Conservation (phyloP, 208 protist species). For the Trypanosoma congolense region DNA sequence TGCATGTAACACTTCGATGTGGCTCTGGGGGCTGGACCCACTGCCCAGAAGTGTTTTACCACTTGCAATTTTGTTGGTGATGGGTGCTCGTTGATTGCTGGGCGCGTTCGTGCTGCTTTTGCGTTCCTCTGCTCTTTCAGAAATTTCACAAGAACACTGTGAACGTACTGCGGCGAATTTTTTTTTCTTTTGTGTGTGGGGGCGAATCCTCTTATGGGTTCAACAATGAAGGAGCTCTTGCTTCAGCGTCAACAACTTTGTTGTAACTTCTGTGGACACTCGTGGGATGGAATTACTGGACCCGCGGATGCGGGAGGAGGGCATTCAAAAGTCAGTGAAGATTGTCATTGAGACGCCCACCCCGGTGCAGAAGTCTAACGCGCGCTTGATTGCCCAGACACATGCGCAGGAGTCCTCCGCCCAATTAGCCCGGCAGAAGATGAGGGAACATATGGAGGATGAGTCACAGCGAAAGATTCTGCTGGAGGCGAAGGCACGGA, state of each 20-base stretch:
- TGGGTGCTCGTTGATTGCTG: slow-evolving; percentile 80
- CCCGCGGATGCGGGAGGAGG: slow-evolving; percentile 89
- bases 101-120: slow-evolving; percentile 73
- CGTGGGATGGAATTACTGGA: slow-evolving; percentile 94
- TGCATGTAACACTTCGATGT: slow-evolving; percentile 91
- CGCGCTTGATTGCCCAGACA: slow-evolving; percentile 86
- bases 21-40: slow-evolving; percentile 34
- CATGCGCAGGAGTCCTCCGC: slow-evolving; percentile 90
- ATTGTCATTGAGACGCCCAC: slow-evolving; percentile 96
- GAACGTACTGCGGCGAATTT: slow-evolving; percentile 48
- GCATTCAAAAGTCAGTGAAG: slow-evolving; percentile 94
- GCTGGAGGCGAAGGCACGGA: slow-evolving; percentile 81
- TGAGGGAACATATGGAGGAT: slow-evolving; percentile 88
- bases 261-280: slow-evolving; percentile 94
- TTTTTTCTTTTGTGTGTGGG: too few relatives aligned
- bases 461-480: slow-evolving; percentile 86
- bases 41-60: slow-evolving; percentile 65
- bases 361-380: slow-evolving; percentile 90
- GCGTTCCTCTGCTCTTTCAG: slow-evolving; percentile 80
- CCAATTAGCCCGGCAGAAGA: slow-evolving; percentile 88
- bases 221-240: slow-evolving; percentile 54
- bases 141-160: slow-evolving; percentile 84
- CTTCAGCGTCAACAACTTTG: slow-evolving; percentile 89
- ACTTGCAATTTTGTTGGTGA: slow-evolving; percentile 86
- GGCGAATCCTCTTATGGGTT: slow-evolving; percentile 43